A percentile compares a stretch with the other conserved stretches of the same genome.
These are phyloP conservation scores for Penicillium concentricum DNA, from an alignment of 2,329 filamentous ascomycete genomes.

Conservation along the genomic window DNA sequence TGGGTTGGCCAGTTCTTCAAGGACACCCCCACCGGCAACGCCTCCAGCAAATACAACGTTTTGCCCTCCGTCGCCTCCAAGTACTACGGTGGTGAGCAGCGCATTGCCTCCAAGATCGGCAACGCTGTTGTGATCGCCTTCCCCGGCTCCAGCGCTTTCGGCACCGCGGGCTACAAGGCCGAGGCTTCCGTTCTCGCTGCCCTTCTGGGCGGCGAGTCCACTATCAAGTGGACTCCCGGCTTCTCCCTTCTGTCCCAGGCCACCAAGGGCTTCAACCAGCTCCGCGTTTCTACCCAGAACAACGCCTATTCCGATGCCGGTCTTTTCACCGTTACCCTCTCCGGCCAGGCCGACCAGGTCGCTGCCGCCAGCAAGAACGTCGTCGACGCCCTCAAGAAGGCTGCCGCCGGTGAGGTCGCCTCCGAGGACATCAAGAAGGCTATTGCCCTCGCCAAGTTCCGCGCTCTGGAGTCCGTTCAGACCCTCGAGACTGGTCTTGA, in stretches of 20 bases:
- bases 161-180: slow-evolving; percentile 74
- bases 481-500: slow-evolving; percentile 74
- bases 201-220: slow-evolving; percentile 84
- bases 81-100: slow-evolving; percentile 95
- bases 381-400: slow-evolving; percentile 77
- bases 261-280: slow-evolving; percentile 63
- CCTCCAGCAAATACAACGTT: slow-evolving; percentile 52
- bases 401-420: slow-evolving; percentile 71
- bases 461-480: slow-evolving; percentile 78
- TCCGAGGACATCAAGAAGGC: slow-evolving; percentile 91
- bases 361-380: slow-evolving; percentile 71
- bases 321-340: slow-evolving; percentile 79
- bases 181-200: slow-evolving; percentile 84
- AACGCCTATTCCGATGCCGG: slow-evolving; percentile 90
- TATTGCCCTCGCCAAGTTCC: slow-evolving; percentile 88
- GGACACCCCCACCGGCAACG: slow-evolving; percentile 55
- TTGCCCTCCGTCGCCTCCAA: slow-evolving; percentile 67
- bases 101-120: slow-evolving; percentile 70
- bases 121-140: slow-evolving; percentile 90
- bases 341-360: slow-evolving; percentile 71
- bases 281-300: slow-evolving; percentile 72
- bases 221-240: slow-evolving; percentile 92
- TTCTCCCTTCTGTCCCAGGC: slow-evolving; percentile 89
- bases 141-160: slow-evolving; percentile 78
- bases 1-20: slow-evolving; percentile 95